Evolutionary conservation across 1,139 yeast species (phyloP).

Genomic region (Saccharomycopsis crataegensis): DNA sequence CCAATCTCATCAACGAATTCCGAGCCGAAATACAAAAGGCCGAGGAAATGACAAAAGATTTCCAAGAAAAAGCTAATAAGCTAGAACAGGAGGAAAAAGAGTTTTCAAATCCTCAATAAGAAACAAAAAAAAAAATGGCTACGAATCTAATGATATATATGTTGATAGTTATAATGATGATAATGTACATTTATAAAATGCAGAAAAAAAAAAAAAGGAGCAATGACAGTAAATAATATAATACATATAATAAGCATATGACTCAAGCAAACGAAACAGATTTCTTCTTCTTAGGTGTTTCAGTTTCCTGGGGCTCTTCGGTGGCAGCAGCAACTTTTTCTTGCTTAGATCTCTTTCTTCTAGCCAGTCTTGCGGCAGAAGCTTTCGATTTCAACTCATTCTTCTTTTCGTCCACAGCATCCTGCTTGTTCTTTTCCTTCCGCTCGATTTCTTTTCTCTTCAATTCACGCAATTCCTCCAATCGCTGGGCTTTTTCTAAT

Average conservation of each 20-base stretch:
- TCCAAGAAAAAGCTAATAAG: not conserved
- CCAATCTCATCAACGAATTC: constrained; percentile 24
- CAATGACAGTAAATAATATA: not conserved
- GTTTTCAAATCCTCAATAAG: not conserved
- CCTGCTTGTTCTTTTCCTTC: constrained; percentile 64
- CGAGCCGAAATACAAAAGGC: constrained; percentile 25
- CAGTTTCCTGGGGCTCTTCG: constrained; percentile 27
- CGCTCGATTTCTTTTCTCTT: constrained; percentile 82
- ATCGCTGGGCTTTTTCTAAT: constrained; percentile 78
- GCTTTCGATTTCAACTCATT: constrained; percentile 68
- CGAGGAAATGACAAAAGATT: constrained; percentile 13
- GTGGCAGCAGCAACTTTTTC: constrained; percentile 32
- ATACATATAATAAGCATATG: constrained; percentile 8
- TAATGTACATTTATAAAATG: not conserved
- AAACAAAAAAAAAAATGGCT: not conserved
- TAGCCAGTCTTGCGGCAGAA: constrained; percentile 53
- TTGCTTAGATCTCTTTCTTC: constrained; percentile 64
- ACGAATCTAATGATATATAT: not conserved
- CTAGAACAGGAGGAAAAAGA: constrained; percentile 3
- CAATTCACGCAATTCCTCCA: constrained; percentile 83
- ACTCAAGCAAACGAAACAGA: constrained; percentile 29
- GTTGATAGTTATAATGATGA: not conserved
- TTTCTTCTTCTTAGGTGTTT: constrained; percentile 28
- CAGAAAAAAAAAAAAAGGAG: not conserved
- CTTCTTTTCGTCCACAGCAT: constrained; percentile 70